phyloP scores from a whole-genome alignment of 2,329 filamentous ascomycete species.

The Tolypocladium sp. region DNA sequence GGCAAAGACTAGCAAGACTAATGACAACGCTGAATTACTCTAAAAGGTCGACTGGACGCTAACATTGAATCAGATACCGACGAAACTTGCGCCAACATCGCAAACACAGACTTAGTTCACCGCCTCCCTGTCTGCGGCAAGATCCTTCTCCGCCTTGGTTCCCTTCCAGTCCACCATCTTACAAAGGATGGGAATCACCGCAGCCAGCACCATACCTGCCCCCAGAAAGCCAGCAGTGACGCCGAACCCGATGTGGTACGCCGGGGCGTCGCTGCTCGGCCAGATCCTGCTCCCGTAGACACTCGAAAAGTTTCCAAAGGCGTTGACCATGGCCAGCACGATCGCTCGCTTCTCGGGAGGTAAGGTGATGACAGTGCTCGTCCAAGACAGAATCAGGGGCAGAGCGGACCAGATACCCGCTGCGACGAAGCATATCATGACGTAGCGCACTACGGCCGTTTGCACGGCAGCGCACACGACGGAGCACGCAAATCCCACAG shows the following conservation, averaged over 20 bases:
- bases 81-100: not conserved
- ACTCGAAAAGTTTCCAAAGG: conserved; percentile 20
- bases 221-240: conserved; percentile 18
- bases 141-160: not conserved
- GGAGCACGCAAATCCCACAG: conserved; percentile 9
- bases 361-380: conserved; percentile 14
- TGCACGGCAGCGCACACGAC: conserved; percentile 12
- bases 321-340: conserved; percentile 20
- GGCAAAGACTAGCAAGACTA: too few relatives aligned
- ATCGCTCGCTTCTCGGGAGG: conserved; percentile 21
- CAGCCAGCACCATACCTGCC: conserved; percentile 9
- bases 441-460: conserved; percentile 14
- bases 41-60: too few relatives aligned
- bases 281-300: conserved; percentile 20
- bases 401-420: conserved; percentile 3
- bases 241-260: conserved; percentile 17
- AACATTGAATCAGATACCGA: not conserved
- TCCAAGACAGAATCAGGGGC: conserved; percentile 15
- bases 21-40: too few relatives aligned
- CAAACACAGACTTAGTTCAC: not conserved
- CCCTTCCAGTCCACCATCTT: not conserved
- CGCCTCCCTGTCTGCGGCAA: not conserved
- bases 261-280: conserved; percentile 15
- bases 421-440: conserved; percentile 11
- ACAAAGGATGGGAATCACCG: conserved; percentile 8